Conservation (phyloP, 345 rosid genomes). For the Eucalyptus curtisii region DNA sequence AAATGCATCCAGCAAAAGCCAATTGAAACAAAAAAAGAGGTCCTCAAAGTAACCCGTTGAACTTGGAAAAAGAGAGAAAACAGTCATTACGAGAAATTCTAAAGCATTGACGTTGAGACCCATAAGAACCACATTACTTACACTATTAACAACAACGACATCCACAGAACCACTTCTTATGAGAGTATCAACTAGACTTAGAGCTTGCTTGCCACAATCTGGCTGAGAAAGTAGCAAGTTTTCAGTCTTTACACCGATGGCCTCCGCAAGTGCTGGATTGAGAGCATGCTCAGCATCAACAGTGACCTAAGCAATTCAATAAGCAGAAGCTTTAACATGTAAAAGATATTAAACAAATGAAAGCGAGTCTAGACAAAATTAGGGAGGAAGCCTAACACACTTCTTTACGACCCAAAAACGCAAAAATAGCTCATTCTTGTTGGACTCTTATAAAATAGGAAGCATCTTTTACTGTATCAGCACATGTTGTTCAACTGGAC, state of each 20-base stretch:
- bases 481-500: not conserved
- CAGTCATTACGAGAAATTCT: not conserved
- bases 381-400: not conserved
- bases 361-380: not conserved
- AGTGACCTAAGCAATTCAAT: constrained; percentile 41
- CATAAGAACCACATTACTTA: constrained; percentile 16
- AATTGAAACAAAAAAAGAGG: not conserved
- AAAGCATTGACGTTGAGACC: not conserved
- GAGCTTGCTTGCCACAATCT: constrained; percentile 94
- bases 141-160: constrained; percentile 93
- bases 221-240: constrained; percentile 95
- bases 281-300: constrained; percentile 99
- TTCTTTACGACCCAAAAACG: not conserved
- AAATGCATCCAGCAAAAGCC: not conserved
- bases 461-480: not conserved
- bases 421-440: not conserved
- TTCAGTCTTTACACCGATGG: constrained; percentile 85
- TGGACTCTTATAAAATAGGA: not conserved
- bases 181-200: constrained; percentile 85
- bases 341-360: not conserved
- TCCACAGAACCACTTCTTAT: constrained; percentile 90
- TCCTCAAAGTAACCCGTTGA: not conserved
- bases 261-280: constrained; percentile 69
- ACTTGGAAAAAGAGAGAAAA: not conserved
- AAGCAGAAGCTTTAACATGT: not conserved